phyloP scores from a whole-genome alignment of 2,329 filamentous ascomycete species.

The Dothidotthia symphoricarpi region DNA sequence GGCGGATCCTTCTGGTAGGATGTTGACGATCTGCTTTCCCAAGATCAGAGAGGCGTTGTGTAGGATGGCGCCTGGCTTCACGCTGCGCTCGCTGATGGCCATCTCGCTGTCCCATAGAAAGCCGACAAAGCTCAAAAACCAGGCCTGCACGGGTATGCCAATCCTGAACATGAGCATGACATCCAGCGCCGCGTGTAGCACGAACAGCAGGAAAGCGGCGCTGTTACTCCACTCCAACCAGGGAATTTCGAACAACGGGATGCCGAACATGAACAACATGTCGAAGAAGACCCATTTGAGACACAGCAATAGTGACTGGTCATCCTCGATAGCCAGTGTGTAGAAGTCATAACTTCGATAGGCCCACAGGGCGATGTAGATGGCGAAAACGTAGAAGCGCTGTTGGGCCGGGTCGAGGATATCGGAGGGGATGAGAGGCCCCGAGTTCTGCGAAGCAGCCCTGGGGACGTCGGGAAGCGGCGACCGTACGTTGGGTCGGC shows the following conservation, averaged over 20 bases:
- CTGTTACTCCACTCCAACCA: conserved; percentile 90
- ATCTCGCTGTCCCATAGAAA: conserved; percentile 89
- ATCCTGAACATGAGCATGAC: conserved; percentile 92
- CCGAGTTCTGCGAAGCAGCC: conserved; percentile 23
- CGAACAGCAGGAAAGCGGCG: conserved; percentile 68
- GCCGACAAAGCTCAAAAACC: conserved; percentile 70
- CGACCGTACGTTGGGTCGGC: conserved; percentile 36
- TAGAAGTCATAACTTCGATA: conserved; percentile 89
- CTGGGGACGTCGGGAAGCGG: conserved; percentile 37
- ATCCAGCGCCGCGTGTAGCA: conserved; percentile 70
- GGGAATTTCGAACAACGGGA: conserved; percentile 86
- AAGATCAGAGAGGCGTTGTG: conserved; percentile 92
- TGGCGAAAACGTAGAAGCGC: conserved; percentile 77
- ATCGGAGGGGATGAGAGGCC: conserved; percentile 75
- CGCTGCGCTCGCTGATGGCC: conserved; percentile 87
- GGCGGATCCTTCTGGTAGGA: conserved; percentile 91
- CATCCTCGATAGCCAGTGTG: conserved; percentile 73
- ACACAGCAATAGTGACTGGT: conserved; percentile 85
- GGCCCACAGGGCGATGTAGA: conserved; percentile 72
- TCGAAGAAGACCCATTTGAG: conserved; percentile 92
- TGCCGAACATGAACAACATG: conserved; percentile 78
- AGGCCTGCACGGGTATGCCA: conserved; percentile 71
- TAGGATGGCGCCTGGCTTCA: conserved; percentile 82
- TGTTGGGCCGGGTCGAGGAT: conserved; percentile 89
- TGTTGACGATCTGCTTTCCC: conserved; percentile 96